phyloP scores from a whole-genome alignment of 441 rosid species.

The Arabidopsis hybrid region DNA sequence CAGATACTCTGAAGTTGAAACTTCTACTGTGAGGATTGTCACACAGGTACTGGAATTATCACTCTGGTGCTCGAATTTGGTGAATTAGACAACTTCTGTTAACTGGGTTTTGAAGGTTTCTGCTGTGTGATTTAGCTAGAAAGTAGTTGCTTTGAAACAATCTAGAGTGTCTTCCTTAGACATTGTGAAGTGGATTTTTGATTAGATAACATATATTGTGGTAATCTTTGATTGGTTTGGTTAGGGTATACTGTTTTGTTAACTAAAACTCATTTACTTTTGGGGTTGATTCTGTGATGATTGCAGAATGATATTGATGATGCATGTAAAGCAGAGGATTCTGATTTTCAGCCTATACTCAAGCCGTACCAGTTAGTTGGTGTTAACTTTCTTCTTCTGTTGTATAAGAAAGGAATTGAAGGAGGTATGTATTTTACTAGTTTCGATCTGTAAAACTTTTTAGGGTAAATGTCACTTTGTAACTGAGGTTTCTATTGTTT shows the following conservation, averaged over 20 bases:
- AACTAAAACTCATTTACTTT: background rate
- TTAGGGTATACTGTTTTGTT: background rate
- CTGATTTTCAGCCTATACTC: slow-evolving; percentile 86
- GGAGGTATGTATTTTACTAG: slow-evolving; percentile 65
- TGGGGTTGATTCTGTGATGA: slow-evolving; percentile 24
- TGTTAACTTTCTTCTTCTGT: slow-evolving; percentile 91
- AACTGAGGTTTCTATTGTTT: slow-evolving; percentile 43
- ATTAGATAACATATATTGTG: background rate
- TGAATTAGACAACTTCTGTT: background rate
- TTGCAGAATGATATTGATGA: slow-evolving; percentile 80
- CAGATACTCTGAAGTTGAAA: slow-evolving; percentile 83
- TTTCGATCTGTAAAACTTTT: slow-evolving; percentile 8
- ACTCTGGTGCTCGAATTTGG: background rate
- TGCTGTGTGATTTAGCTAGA: slow-evolving; percentile 14
- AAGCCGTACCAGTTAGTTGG: slow-evolving; percentile 97
- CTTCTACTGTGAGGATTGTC: slow-evolving; percentile 84
- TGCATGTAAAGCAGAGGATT: slow-evolving; percentile 77
- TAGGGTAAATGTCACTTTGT: slow-evolving; percentile 2
- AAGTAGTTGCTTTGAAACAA: slow-evolving; percentile 7
- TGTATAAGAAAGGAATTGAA: slow-evolving; percentile 81
- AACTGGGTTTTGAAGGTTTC: slow-evolving; percentile 4
- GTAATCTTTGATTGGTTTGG: background rate
- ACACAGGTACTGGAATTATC: slow-evolving; percentile 51
- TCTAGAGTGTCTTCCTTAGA: background rate
- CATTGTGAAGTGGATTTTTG: slow-evolving; percentile 10